Evolutionary conservation across 257 asterid genomes (phyloP).

Genomic region (Nicotiana knightiana): DNA sequence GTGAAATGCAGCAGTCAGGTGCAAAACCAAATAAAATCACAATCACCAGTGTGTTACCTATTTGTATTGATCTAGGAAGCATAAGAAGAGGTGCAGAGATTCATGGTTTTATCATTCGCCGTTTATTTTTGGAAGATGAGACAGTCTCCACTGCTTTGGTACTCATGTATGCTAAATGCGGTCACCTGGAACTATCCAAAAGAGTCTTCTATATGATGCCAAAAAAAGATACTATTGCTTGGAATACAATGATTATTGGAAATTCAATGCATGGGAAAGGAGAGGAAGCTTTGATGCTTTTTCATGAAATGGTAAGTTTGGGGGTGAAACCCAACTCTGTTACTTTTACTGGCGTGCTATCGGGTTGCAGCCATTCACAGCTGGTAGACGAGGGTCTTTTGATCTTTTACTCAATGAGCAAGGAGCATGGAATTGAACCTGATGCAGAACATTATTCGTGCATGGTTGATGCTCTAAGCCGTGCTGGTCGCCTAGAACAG

Average conservation of each 20-base stretch:
- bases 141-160: constrained; percentile 50
- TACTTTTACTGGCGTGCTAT: constrained; percentile 57
- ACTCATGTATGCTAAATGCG: constrained; percentile 59
- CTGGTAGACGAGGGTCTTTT: constrained; percentile 48
- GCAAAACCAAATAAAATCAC: constrained; percentile 56
- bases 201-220: constrained; percentile 40
- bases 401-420: constrained; percentile 47
- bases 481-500: constrained; percentile 56
- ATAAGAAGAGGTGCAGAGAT: constrained; percentile 58
- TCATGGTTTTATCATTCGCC: constrained; percentile 40
- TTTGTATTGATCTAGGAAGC: constrained; percentile 41
- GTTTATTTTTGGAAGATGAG: constrained; percentile 34
- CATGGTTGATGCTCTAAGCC: constrained; percentile 67
- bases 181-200: constrained; percentile 38
- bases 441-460: constrained; percentile 59
- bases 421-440: constrained; percentile 47
- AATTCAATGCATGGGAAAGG: constrained; percentile 74
- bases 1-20: constrained; percentile 48
- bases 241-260: constrained; percentile 64
- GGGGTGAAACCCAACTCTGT: constrained; percentile 53
- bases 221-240: constrained; percentile 49
- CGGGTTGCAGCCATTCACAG: constrained; percentile 69
- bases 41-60: constrained; percentile 46
- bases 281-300: constrained; percentile 43
- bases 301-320: constrained; percentile 39